Percentiles rank a stretch among this genome's conserved stretches.
These are phyloP conservation scores for Casuarina cunninghamiana DNA, from an alignment of 306 rosid genomes.

Conservation along the genomic window DNA sequence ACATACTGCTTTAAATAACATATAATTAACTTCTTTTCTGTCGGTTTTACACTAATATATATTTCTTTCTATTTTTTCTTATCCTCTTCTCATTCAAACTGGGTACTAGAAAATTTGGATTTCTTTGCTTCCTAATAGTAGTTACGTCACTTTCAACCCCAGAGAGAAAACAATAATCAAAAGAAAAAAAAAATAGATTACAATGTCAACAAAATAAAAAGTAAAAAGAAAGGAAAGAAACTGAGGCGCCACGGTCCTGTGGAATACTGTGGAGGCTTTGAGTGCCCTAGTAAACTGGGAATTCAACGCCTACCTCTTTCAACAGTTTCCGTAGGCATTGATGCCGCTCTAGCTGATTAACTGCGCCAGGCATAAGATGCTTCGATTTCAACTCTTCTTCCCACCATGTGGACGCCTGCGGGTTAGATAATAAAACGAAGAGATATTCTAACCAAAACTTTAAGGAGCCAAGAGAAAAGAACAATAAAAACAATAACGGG, in stretches of 20 bases:
- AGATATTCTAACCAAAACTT: slow-evolving; percentile 18
- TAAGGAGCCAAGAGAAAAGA: background rate
- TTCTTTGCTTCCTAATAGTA: background rate
- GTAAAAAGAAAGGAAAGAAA: background rate
- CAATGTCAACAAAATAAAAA: background rate
- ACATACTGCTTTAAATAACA: too few species aligned
- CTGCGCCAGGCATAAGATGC: slow-evolving; percentile 84
- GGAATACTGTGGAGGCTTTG: background rate
- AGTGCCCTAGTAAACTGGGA: background rate
- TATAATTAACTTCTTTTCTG: background rate
- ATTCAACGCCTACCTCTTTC: slow-evolving; percentile 4
- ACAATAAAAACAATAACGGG: too few species aligned
- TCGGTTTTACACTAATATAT: too few species aligned
- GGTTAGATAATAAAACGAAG: slow-evolving; percentile 23
- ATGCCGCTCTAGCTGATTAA: slow-evolving; percentile 34
- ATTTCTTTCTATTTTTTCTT: background rate
- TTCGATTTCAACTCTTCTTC: slow-evolving; percentile 86
- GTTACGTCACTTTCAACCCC: background rate
- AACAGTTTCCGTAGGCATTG: slow-evolving; percentile 12
- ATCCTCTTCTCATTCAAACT: background rate
- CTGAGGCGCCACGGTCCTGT: background rate
- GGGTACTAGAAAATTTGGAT: background rate
- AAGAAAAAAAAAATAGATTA: background rate
- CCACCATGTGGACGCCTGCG: slow-evolving; percentile 92
- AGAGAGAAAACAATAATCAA: background rate